Conservation (phyloP, 2,329 filamentous ascomycete genomes). For the Byssothecium circinans region DNA sequence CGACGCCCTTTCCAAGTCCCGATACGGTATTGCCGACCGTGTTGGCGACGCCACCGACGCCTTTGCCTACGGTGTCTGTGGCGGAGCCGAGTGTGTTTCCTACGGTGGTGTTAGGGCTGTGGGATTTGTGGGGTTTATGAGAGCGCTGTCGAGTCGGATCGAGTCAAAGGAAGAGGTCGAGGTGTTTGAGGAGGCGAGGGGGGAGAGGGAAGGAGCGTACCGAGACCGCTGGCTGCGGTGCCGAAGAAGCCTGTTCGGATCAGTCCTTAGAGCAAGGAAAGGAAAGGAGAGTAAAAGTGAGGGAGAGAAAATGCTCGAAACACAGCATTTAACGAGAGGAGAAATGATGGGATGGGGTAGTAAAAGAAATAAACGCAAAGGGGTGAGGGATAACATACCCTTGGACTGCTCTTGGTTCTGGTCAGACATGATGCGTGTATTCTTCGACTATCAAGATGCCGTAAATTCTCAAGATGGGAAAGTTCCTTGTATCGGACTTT, state of each 20-base stretch:
- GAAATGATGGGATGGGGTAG: not conserved
- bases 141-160: not conserved
- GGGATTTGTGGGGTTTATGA: not conserved
- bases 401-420: slow-evolving; percentile 25
- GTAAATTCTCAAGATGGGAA: too few relatives aligned
- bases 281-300: not conserved
- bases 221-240: slow-evolving; percentile 35
- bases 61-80: slow-evolving; percentile 39
- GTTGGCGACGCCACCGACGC: slow-evolving; percentile 33
- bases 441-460: too few relatives aligned
- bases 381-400: slow-evolving; percentile 13
- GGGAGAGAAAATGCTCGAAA: not conserved
- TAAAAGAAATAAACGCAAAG: not conserved
- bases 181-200: not conserved
- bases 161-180: not conserved
- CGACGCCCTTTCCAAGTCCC: slow-evolving; percentile 38
- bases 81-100: slow-evolving; percentile 40
- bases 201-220: slow-evolving; percentile 13
- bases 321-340: too few relatives aligned
- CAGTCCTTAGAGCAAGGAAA: not conserved
- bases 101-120: slow-evolving; percentile 8
- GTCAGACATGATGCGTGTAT: too few relatives aligned
- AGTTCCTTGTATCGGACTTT: too few relatives aligned
- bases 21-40: slow-evolving; percentile 36
- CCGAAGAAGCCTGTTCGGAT: slow-evolving; percentile 33